Base-by-base conservation (phyloP, 441 rosid genomes). In the Adansonia grandidieri region DNA sequence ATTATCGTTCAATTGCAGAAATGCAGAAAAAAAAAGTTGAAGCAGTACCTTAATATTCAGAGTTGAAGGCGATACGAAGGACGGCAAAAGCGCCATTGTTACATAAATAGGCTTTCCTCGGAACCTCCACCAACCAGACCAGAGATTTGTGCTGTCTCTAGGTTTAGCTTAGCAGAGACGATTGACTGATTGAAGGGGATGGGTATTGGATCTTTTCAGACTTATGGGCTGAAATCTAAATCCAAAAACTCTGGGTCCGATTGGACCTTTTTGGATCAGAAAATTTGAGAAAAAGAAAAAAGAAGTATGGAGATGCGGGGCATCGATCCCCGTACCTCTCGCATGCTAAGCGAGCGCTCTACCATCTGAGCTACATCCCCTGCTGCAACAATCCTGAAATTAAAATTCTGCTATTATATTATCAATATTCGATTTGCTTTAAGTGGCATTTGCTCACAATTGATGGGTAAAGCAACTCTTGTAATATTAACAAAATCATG, bases 351-450 rank as follows among this genome's bases (percentile, higher is more conserved):
- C 96, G 92, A 93, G 98, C 94, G 95, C 95, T 95, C 97, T 92
- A 95, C 96, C 98, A 93, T 92, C 92, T 91, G 98, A 92, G 94
- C 98, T 90, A 97, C 97, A 92, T 89, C 96, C 98, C 96, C 96
- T 3, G 1, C 3, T 0, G 4, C 37, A 32, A 32, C 3, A 32
- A 32, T 3, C 4, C 37, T 24, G 28, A 24, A 24, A 32, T 32
- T 32, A 32, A 32, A 32, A 1, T 2, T 32, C 2, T 0, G 2
- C 2, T 1, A 32, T 32, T 32, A 32, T 2, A 0, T 32, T 32
- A 32, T 32, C 2, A 32, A 32, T 32, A 37, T 37, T 37, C 6
- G 42, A 37, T 37, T 37, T 37, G 42, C 42, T 44, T 32, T 32
- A 32, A 3, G 37, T 2, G 3, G 9, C 5, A 6, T 0, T 44